Evolutionary conservation across 306 rosid genomes (phyloP), one percentile per base, ranked within the genome.

Genomic region (Delonix regia): DNA sequence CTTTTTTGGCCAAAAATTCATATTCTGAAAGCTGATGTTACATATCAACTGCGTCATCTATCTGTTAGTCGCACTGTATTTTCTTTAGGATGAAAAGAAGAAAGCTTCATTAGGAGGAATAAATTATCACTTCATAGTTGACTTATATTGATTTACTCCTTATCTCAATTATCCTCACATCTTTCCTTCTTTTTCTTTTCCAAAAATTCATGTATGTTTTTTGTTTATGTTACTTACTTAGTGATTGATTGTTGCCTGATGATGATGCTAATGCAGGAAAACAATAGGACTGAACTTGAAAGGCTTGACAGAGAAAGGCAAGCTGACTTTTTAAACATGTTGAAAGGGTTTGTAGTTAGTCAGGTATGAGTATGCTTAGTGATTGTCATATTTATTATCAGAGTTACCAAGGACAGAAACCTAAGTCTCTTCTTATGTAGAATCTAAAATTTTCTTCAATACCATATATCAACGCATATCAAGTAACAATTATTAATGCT

Each of bases 281-380:
- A 94, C 84, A 94, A 94, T 78, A 84, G 87, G 88, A 89, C 80
- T 82, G 99, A 94, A 85, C 93, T 94, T 49, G 97, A 94, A 83
- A 91, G 99, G 80, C 85, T 94, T 72, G 97, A 94, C 74, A 83
- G 48, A 36, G 99, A 94, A 88, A 89, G 89, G 84, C 87, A 87
- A 21, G 82, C 80, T 55, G 99, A 96, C 87, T 93, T 93, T 84
- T 71, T 87, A 76, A 86, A 83, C 70, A 96, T 96, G 99, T 87
- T 96, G 88, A 96, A 84, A 78, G 99, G 99, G 19, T 96, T 91
- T 69, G 97, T 91, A 51, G 90, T 84, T 61, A 91, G 85, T 85
- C 99, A 96, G 99, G 99, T 96, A 88, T 63, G 41, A 33, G 98
- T 91, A 87, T 63, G 27, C 59, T 9, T n/a, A 14, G 44, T 59